Evolutionary conservation across 1,284 basidiomycete species (phyloP), one percentile per base, ranked within the genome.

Genomic region (Exsudoporus floridanus): DNA sequence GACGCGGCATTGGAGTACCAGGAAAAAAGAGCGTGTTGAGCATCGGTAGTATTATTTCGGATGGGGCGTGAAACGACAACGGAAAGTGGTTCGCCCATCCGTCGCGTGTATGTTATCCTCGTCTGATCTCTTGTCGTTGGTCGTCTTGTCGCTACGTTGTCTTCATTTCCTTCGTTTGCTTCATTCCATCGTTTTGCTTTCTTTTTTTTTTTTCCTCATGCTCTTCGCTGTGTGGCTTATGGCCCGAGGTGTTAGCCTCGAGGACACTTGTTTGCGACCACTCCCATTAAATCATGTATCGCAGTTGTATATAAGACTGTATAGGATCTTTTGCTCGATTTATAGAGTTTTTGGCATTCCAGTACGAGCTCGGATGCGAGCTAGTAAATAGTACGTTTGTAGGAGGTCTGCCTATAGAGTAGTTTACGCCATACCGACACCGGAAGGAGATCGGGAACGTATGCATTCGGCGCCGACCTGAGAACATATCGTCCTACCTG

Each of bases 11-110:
- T 3, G 60, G 57, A 2, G 39, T 53, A 10, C 57, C 65, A 7
- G 74, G 74, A 44, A 84, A 83, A 75, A 82, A 80, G 71, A 88
- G 86, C 58, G 80, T 79, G 58, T 64, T 88, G 74, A 86, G 83
- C 60, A 88, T 89, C 57, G 83, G 84, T 58, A 87, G 80, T 62
- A 88, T 89, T 57, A 84, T 88, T 54, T 80, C 82, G 43, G 82
- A 65, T 0, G 63, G 65, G 10, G 64, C 42, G 40, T 62, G 43
- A 46, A 25, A 27, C 19, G 12, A 12, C 23, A 7, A 39, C 12
- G 31, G 37, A 38, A 16, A 8, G 35, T 13, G 31, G 36, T 59
- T 50, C 41, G 23, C 16, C 12, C 31, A 28, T 43, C 28, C 21
- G 5, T 28, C 30, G 16, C 36, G 31, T 37, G 31, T 52, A 52